Evolutionary conservation across 192 early-diverging fungal genomes (phyloP), one percentile per base, ranked within the genome.

Genomic region (Rhizoclosmatium sp.): DNA sequence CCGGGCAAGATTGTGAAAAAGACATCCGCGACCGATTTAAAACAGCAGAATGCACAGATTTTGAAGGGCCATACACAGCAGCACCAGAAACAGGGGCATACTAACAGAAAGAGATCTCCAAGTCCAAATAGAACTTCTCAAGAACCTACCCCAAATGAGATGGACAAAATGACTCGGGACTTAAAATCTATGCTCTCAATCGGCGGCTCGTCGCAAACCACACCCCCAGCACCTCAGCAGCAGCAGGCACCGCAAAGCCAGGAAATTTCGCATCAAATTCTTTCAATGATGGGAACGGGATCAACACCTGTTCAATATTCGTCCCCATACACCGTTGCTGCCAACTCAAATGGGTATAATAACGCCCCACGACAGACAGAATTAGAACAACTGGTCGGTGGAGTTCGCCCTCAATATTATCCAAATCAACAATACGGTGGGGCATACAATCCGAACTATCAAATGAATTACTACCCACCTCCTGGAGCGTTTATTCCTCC

Each of bases 101-200:
- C 31, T 31, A 31, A 31, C 31, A 31, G 31, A 31, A 31, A 31
- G 31, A 31, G 31, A 31, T 12, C 21, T 58, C 56, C 12, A 58
- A 58, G 21, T 58, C 12, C 14, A 12, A n/a, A 12, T 16, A 58
- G 44, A 21, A 12, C 68, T 47, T 40, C 68, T 16, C 42, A 41
- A 48, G 47, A 41, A 59, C 42, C 2, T 61, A 21, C 56, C 10
- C 7, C 66, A 16, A 68, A 42, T 46, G 66, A 71, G 48, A 54
- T 76, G 40, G 65, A 81, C 19, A 39, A 67, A 45, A 70, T 78
- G 68, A 71, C 67, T 39, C 9, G 59, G 16, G 58, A 42, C 44
- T 65, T 79, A 56, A 80, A 75, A 59, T 65, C 75, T 4, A 79
- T 82, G 69, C 47, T 72, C 31, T 65, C 54, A 9, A 80, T 80